Base-by-base conservation (phyloP, 2,329 filamentous ascomycete genomes). In the Myriosclerotinia duriaeana region DNA sequence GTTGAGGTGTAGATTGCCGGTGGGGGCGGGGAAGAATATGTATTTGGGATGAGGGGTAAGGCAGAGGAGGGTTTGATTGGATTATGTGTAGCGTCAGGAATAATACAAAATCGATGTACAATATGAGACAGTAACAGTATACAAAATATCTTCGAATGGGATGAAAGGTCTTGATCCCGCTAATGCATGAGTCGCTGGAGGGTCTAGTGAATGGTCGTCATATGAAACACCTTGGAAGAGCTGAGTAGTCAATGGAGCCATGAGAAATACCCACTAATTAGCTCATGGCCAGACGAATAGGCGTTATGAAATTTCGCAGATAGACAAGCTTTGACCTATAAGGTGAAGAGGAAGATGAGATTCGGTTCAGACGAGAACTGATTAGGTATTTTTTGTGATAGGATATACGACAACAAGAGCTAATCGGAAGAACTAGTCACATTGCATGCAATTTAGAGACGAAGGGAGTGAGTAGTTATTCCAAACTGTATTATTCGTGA, bases 1-100 rank as follows among this genome's bases (percentile, higher is more conserved):
- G 55, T 67, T 82, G 71, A 77, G 79, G 69, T 76, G 75, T 9
- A 81, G 77, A 71, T 61, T 82, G 68, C 78, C 78, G 2, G 76
- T 78, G 65, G 75, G 74, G n/a, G 78, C 77, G 12, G 77, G 64
- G 36, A 71, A 71, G 65, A 71, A 70, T 61, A 65, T 67, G 58
- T 50, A 68, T 60, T 60, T 69, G 42, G 66, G 64, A 17, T 44
- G 30, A 34, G 30, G 30, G 30, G 30, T 34, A 34, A 34, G 6
- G 30, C 30, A 22, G 40, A 34, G 26, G n/a, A 48, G 56, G 40
- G 26, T 17, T 34, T 20, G 53, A 20, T 9, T 5, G 36, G 42
- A 22, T 17, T 12, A 15, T 22, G 56, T 12, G 56, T 26, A 34
- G 30, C 30, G 6, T 34, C 30, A 34, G 30, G 2, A 34, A 34